Evolutionary conservation across 108 stramenopile genomes (phyloP), one percentile per base, ranked within the genome.

Genomic region (Cyclotella sp.): DNA sequence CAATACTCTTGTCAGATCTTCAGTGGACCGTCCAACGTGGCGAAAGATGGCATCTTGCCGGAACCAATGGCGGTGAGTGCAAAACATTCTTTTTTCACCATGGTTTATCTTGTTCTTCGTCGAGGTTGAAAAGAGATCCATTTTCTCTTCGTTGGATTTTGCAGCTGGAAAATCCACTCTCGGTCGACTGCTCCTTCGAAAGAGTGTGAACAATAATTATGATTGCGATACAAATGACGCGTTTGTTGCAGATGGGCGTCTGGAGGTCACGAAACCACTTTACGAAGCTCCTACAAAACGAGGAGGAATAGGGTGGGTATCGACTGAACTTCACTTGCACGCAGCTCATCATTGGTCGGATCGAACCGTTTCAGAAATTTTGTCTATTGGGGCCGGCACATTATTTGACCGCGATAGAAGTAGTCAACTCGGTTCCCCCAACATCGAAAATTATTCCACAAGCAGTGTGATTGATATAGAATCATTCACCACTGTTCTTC

Each of bases 251-350:
- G 73, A 76, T 29, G 81, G 76, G 52, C 43, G 29, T 21, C 34
- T 79, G 55, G 11, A 14, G 18, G 77, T 77, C 30, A 79, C 79
- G 53, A 34, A 58, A 34, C 46, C 73, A 43, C 61, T 16, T 34
- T 46, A 45, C 6, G 8, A 45, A 7, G 9, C 43, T 60, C 43
- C 26, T 34, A 21, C 64, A 39, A 54, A 54, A 47, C 69, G 77
- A 39, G 63, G 66, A 40, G 75, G 74, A 7, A 68, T 94, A 13
- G 86, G 89, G 6, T 88, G 87, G 90, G 89, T 92, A 5, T 92
- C 93, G 0, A 94, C 93, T 3, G 93, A 94, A 70, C 73, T 79
- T 22, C 93, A 94, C 72, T 77, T 94, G 73, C 80, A 75, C 19
- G 68, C 83, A 49, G 85, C 84, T 11, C 73, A 80, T 53, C 55